Percentiles rank a stretch among this genome's conserved stretches.
Evolutionary conservation across 192 early-diverging fungal genomes (phyloP).

Genomic region (Geosiphon pyriformis): DNA sequence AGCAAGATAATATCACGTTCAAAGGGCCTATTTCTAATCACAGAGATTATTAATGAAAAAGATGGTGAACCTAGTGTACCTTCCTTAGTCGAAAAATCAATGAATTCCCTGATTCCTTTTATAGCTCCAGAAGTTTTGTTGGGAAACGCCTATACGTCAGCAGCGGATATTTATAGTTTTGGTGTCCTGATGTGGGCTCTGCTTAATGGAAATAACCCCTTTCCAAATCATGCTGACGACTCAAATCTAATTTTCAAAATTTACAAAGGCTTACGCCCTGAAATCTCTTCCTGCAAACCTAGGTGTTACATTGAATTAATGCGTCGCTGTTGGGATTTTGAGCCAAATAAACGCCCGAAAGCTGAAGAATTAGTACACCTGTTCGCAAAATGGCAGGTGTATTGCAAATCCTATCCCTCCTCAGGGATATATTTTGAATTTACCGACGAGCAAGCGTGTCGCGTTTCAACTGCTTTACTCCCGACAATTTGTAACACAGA

Average conservation of each 20-base stretch:
- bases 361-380: background rate
- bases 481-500: background rate
- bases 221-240: slow-evolving; percentile 26
- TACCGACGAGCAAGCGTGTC: background rate
- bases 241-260: slow-evolving; percentile 23
- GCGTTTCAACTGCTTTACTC: background rate
- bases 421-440: background rate
- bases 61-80: background rate
- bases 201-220: slow-evolving; percentile 31
- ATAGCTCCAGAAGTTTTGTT: slow-evolving; percentile 26
- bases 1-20: slow-evolving; percentile 36
- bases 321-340: slow-evolving; percentile 34
- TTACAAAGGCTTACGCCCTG: slow-evolving; percentile 27
- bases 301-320: slow-evolving; percentile 30
- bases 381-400: background rate
- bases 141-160: background rate
- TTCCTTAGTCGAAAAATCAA: background rate
- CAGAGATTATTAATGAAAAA: slow-evolving; percentile 9
- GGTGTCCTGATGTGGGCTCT: slow-evolving; percentile 40
- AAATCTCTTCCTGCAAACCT: slow-evolving; percentile 31
- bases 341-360: slow-evolving; percentile 19
- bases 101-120: slow-evolving; percentile 29
- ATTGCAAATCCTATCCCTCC: background rate
- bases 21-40: slow-evolving; percentile 31
- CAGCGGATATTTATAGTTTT: slow-evolving; percentile 35